Base-by-base conservation (phyloP, 805 yeast species). In the Cyberlindnera lachancei region DNA sequence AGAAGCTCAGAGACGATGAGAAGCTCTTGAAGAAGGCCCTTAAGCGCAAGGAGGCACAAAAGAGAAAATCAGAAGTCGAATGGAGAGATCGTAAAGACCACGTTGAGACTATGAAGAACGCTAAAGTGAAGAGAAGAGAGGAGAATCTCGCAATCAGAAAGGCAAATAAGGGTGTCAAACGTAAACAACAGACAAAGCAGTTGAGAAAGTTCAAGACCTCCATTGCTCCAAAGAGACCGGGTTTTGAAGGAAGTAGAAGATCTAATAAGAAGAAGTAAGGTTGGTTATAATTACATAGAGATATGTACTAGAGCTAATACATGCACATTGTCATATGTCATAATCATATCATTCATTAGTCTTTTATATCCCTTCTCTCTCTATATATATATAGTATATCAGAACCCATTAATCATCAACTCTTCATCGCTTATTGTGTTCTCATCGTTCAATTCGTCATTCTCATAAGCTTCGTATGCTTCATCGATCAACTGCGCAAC, bases 1-100 rank as follows among this genome's bases (percentile, higher is more conserved):
- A 75, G 18, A 90, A 86, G 56, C 64, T 90, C 28, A 82, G 81
- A 47, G 96, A 92, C 58, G 94, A 90, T 56, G 97, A 90, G 55
- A 79, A 75, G 52, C 62, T 92, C 46, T 70, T 92, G 58, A 80
- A 79, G 50, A 90, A 85, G 56, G 84, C 96, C 3, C 58, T 90
- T 40, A 87, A 82, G 63, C 71, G 82, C 47, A 84, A 86, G 53
- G 90, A 85, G 47, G 75, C 82, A 40, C 70, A 71, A 52, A 92
- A 92, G 66, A 72, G 83, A 51, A 84, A 79, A 64, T 80, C 94
- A 36, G 95, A 86, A 49, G 64, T 75, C 31, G 95, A 90, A 58
- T 92, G 99, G 99, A 71, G 64, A 43, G 96, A 90, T 31, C 74
- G 99, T 44, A 79, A 83, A 54, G 82, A 79, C 46, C 70, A 70